Conservation (phyloP, 305 asterid species). For the Stenogyne calaminthoides region DNA sequence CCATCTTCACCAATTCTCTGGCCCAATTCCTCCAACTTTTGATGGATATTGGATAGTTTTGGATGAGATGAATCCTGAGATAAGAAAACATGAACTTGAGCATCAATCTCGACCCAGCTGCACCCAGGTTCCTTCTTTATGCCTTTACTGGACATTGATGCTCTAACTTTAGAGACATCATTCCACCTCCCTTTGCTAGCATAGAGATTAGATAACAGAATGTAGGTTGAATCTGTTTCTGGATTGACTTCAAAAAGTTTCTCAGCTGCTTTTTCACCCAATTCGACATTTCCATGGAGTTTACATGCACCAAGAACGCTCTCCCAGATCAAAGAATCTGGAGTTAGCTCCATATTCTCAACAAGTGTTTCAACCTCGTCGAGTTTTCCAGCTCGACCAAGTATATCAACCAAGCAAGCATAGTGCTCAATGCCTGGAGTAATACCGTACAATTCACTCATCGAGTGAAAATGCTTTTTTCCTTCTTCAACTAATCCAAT, state of each 20-base stretch:
- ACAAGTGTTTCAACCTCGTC: slow-evolving; percentile 63
- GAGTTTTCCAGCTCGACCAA: slow-evolving; percentile 79
- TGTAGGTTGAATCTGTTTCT: slow-evolving; percentile 57
- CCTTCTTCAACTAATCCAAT: slow-evolving; percentile 80
- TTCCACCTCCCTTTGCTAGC: slow-evolving; percentile 75
- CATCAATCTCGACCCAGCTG: slow-evolving; percentile 77
- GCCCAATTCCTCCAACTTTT: slow-evolving; percentile 59
- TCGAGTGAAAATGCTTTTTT: slow-evolving; percentile 48
- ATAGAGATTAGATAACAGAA: slow-evolving; percentile 72
- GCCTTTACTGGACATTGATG: slow-evolving; percentile 60
- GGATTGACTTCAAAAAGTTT: slow-evolving; percentile 64
- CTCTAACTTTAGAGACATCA: slow-evolving; percentile 62
- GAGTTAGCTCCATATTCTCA: slow-evolving; percentile 55
- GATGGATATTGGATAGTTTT: slow-evolving; percentile 49
- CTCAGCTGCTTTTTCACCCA: slow-evolving; percentile 76
- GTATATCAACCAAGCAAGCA: slow-evolving; percentile 82
- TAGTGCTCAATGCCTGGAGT: slow-evolving; percentile 69
- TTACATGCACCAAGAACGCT: slow-evolving; percentile 75
- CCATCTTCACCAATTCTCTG: slow-evolving; percentile 50
- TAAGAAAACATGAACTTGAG: slow-evolving; percentile 66
- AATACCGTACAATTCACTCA: slow-evolving; percentile 55
- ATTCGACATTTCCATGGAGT: slow-evolving; percentile 67
- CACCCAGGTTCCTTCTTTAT: slow-evolving; percentile 88
- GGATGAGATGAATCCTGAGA: slow-evolving; percentile 82
- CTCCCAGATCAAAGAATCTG: slow-evolving; percentile 71